Conservation (phyloP, 306 rosid species). For the Vicia sativa region DNA sequence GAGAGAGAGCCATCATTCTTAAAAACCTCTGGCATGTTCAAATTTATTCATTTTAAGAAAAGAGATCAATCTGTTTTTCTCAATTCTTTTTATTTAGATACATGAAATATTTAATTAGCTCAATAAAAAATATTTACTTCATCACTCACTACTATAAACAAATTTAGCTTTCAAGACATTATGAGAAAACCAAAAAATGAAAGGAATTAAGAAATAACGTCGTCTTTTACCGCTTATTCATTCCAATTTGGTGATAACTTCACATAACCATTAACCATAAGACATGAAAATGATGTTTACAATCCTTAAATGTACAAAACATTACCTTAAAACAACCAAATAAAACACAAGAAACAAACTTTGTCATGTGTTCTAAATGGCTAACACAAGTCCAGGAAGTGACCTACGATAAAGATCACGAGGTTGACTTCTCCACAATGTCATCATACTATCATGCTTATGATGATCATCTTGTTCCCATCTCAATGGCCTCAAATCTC, state of each 20-base stretch:
- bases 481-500: conserved; percentile 57
- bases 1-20: no score
- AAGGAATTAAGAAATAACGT: no score
- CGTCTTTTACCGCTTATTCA: not conserved
- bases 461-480: conserved; percentile 45
- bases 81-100: no score
- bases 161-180: no score
- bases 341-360: not conserved
- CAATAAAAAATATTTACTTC: no score
- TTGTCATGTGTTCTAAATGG: conserved; percentile 48
- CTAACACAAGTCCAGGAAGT: conserved; percentile 72
- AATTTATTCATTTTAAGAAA: no score
- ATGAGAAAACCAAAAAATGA: no score
- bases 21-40: no score
- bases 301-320: no score
- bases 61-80: no score
- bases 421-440: conserved; percentile 89
- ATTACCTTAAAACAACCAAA: not conserved
- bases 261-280: conserved; percentile 1
- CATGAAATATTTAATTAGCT: no score
- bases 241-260: conserved; percentile 5
- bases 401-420: conserved; percentile 70
- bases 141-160: no score
- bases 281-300: conserved; percentile 6
- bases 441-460: conserved; percentile 37